Percentiles rank a stretch among this genome's conserved stretches.
Evolutionary conservation across 352 stramenopile species (phyloP).

Genomic region (Blastocystis sp.): DNA sequence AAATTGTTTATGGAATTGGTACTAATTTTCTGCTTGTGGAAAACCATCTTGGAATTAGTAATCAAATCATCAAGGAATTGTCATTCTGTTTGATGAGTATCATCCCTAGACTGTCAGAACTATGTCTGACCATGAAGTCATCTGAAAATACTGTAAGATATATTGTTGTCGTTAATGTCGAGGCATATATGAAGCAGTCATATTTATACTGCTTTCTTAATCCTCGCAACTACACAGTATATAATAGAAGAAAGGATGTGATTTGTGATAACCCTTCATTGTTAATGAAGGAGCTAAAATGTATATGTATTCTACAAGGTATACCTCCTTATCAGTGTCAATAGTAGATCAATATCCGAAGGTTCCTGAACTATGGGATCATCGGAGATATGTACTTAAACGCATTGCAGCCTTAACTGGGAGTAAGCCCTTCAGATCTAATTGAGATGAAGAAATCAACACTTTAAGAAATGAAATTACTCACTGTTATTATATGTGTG

Average conservation of each 20-base stretch:
- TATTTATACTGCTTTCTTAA: constrained; percentile 48
- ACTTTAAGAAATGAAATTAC: neutral
- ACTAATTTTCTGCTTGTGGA: neutral
- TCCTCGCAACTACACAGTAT: constrained; percentile 42
- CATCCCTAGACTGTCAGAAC: neutral
- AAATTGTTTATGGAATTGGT: constrained; percentile 45
- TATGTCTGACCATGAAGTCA: neutral
- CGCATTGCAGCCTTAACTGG: neutral
- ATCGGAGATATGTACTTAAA: constrained; percentile 15
- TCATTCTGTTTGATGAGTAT: neutral
- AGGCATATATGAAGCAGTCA: neutral
- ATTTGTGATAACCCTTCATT: neutral
- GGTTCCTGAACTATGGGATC: constrained; percentile 55
- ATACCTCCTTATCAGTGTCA: neutral
- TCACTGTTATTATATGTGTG: constrained; percentile 45
- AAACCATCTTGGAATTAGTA: constrained; percentile 16
- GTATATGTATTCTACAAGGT: constrained; percentile 4
- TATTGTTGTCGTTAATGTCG: neutral
- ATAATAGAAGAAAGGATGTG: constrained; percentile 20
- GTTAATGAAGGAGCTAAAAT: neutral
- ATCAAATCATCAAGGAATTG: neutral
- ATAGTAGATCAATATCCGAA: constrained; percentile 63
- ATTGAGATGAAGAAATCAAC: neutral
- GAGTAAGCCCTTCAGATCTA: neutral
- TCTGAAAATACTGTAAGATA: neutral